Conservation (phyloP, 2,329 filamentous ascomycete genomes). For the Pyrenochaeta sp. region DNA sequence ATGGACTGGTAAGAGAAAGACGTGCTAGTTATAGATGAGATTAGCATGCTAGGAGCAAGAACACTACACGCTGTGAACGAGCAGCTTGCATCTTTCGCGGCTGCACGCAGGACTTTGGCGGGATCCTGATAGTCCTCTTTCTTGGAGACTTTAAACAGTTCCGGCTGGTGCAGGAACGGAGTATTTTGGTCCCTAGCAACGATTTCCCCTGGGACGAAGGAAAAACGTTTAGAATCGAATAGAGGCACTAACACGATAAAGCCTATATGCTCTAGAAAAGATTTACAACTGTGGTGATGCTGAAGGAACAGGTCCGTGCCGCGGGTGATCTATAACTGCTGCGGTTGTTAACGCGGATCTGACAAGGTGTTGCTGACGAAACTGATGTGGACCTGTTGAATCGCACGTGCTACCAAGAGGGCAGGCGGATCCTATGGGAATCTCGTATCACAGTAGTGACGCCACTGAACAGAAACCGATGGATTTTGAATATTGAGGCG, state of each 20-base stretch:
- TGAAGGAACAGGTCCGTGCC: background rate
- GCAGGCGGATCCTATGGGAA: too few relatives aligned
- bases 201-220: background rate
- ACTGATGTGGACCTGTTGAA: too few relatives aligned
- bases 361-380: too few relatives aligned
- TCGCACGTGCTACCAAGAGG: too few relatives aligned
- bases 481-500: too few relatives aligned
- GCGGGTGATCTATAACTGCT: too few relatives aligned
- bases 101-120: background rate
- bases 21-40: background rate
- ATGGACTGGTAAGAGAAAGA: slow-evolving; percentile 7
- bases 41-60: slow-evolving; percentile 1
- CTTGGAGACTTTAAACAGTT: background rate
- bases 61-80: background rate
- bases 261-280: background rate
- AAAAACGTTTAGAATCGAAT: background rate
- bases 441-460: too few relatives aligned
- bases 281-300: background rate
- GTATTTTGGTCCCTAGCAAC: background rate
- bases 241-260: slow-evolving; percentile 2
- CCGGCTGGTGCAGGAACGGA: background rate
- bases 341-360: too few relatives aligned
- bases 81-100: background rate
- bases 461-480: too few relatives aligned
- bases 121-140: background rate